Evolutionary conservation across 176 grass and related monocot genomes (phyloP), one percentile per base, ranked within the genome.

Genomic region (Lolium perenne): DNA sequence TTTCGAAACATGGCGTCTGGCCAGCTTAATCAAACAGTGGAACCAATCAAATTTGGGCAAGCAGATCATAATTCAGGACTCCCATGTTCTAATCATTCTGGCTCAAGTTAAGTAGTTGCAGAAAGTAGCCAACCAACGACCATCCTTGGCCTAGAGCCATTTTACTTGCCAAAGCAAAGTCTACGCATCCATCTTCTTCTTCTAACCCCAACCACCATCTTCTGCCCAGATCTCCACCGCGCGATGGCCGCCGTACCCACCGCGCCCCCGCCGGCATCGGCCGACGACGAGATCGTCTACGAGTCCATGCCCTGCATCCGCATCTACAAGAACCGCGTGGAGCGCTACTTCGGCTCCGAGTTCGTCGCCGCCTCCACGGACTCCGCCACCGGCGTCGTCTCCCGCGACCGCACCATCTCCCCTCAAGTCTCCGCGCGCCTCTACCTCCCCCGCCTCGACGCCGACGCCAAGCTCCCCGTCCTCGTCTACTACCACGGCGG

Each of bases 401-500:
- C 91, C 77, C 75, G 67, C 46, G 94, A 95, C 81, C 77, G 79
- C 16, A 68, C 45, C 66, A 91, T 93, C 86, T 53, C 76, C 38
- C 57, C 86, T 53, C 60, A 87, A 74, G 84, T 93, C 60, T 91
- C 84, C 51, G 91, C 89, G 38, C 91, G 91, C 64, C 86, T 95
- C 72, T 95, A 93, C 84, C 72, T 88, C 66, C 94, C 91, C 2
- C 46, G 60, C 50, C 23, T 75, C 17, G 81, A 64, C 4, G 29
- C 25, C 0, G n/a, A n/a, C 10, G 58, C 18, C 26, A 94, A 92
- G 73, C 80, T 97, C 56, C 89, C 89, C 45, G 18, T 90, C 65
- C 63, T 90, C 65, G 80, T 90, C 14, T 92, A 92, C 84, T 92
- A 90, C 84, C 91, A 92, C 77, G 91, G 91, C 70, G 87, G 91